Percentiles rank a stretch among this genome's conserved stretches.
phyloP scores from a whole-genome alignment of 257 asterid species.

The Ajuga chamaepitys region DNA sequence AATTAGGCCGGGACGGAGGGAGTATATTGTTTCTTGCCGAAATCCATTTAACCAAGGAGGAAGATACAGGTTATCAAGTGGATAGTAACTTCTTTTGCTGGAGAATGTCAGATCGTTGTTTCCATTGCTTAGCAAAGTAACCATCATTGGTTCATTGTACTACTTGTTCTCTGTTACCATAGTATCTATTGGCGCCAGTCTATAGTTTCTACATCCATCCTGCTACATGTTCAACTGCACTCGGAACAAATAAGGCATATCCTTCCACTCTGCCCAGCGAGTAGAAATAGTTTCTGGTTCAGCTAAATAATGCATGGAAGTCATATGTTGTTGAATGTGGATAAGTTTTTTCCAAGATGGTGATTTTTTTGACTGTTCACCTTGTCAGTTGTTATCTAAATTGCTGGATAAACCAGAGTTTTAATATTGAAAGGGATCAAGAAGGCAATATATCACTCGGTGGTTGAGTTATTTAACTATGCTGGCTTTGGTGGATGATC shows the following conservation, averaged over 20 bases:
- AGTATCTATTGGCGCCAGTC: neutral
- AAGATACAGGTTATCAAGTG: neutral
- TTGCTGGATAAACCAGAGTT: neutral
- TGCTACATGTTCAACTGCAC: slow-evolving; percentile 1
- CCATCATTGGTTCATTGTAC: neutral
- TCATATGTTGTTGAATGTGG: neutral
- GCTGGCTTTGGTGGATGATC: neutral
- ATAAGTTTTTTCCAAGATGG: neutral
- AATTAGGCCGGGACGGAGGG: no score
- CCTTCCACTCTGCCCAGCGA: neutral
- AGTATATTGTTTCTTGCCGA: neutral
- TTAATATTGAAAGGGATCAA: neutral
- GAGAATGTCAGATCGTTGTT: neutral
- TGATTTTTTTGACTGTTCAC: neutral
- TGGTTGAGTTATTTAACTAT: neutral
- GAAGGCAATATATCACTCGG: neutral
- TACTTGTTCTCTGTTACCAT: neutral
- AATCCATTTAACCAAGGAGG: neutral
- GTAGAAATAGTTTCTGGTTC: neutral
- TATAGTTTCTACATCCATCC: neutral
- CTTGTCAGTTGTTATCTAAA: neutral
- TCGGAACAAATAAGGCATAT: neutral
- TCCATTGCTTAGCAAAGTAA: neutral
- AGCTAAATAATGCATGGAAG: neutral
- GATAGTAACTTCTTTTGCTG: slow-evolving; percentile 4